A percentile compares a stretch with the other conserved stretches of the same genome.
phyloP scores from a whole-genome alignment of 148 eudicot species.

The Fagopyrum tataricum region DNA sequence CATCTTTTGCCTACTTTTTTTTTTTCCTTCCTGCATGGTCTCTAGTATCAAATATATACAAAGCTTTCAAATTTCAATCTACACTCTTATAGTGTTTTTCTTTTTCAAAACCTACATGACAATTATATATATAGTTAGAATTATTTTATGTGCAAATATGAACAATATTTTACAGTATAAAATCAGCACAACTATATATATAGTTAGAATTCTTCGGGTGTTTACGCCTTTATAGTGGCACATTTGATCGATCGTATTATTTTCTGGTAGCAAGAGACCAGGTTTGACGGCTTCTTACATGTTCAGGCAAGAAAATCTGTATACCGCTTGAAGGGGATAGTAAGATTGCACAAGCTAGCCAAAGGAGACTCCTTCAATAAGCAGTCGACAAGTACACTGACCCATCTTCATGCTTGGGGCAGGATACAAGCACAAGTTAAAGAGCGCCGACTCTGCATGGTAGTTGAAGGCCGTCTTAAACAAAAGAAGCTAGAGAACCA shows the following conservation, averaged over 20 bases:
- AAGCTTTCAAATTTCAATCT: no score
- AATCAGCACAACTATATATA: no score
- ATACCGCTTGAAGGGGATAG: constrained; percentile 47
- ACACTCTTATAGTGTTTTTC: no score
- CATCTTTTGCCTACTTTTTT: neutral
- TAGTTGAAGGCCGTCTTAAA: constrained; percentile 54
- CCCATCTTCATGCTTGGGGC: constrained; percentile 72
- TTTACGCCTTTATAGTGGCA: no score
- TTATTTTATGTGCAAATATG: no score
- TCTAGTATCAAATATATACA: no score
- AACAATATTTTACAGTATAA: no score
- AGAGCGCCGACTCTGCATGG: constrained; percentile 73
- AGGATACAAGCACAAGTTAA: constrained; percentile 64
- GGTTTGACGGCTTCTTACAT: neutral
- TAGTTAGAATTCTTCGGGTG: no score
- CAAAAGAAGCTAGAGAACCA: constrained; percentile 85
- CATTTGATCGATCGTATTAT: no score
- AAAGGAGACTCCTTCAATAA: constrained; percentile 41
- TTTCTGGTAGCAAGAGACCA: no score
- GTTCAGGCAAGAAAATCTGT: constrained; percentile 64
- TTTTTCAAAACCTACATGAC: no score
- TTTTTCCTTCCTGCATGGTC: neutral
- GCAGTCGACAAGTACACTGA: constrained; percentile 62
- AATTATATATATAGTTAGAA: no score
- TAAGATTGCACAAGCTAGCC: constrained; percentile 47